Conservation (phyloP, 2,329 filamentous ascomycete species). For the Claviceps pusilla region DNA sequence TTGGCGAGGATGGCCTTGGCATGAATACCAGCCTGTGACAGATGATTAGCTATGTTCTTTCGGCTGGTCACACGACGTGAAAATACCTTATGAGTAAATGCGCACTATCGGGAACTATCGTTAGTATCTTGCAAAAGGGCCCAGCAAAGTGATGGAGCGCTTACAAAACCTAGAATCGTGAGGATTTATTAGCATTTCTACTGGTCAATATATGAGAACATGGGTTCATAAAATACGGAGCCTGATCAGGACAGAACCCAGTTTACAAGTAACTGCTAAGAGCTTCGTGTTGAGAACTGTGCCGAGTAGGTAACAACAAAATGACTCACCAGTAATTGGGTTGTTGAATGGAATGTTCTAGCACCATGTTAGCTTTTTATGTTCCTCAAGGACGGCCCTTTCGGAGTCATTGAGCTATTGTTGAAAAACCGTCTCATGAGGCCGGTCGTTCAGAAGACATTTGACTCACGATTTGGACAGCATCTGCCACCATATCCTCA, state of each 20-base stretch:
- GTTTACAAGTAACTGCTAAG: too few relatives aligned
- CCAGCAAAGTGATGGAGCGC: background rate
- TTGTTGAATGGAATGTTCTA: constrained; percentile 16
- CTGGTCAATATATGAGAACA: background rate
- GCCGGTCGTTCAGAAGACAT: background rate
- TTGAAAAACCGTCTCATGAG: background rate
- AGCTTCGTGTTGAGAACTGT: background rate
- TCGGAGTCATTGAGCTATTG: background rate
- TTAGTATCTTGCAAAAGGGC: background rate
- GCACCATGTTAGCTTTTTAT: background rate
- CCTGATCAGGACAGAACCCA: background rate
- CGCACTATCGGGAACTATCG: background rate
- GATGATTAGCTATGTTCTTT: background rate
- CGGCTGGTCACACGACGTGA: background rate
- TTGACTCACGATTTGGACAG: constrained; percentile 6
- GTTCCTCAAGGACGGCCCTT: background rate
- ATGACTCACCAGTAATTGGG: constrained; percentile 14
- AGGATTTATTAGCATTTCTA: background rate
- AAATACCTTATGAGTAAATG: constrained; percentile 1
- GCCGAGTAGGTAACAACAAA: too few relatives aligned
- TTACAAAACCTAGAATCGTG: background rate
- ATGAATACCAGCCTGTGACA: constrained; percentile 17
- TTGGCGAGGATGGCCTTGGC: constrained; percentile 14
- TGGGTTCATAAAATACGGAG: background rate
- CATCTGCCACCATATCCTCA: constrained; percentile 59